Evolutionary conservation across 2,329 filamentous ascomycete genomes (phyloP), one percentile per base, ranked within the genome.

Genomic region (Aspergillus ochraceoroseus): DNA sequence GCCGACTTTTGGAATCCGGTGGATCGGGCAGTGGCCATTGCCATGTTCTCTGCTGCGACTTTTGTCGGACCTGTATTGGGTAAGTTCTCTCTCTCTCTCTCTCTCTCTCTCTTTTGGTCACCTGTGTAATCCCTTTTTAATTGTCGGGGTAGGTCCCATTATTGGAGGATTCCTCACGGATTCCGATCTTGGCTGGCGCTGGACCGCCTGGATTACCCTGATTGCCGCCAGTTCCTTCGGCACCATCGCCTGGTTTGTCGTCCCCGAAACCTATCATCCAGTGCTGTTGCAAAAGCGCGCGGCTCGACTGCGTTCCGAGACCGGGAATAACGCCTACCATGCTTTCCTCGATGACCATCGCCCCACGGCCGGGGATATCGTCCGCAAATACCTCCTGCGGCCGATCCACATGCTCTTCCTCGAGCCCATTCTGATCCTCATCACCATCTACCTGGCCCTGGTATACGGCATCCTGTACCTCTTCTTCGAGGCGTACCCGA

Each of bases 131-230:
- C n/a, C n/a, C n/a, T n/a, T n/a, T n/a, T n/a, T n/a, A n/a, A n/a
- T n/a, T n/a, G n/a, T n/a, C n/a, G n/a, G n/a, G n/a, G 8, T 29
- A 53, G 49, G 69, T 0, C 70, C 74, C 2, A 67, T 77, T 38
- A 60, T 72, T 6, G 73, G 73, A 6, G 70, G 67, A 0, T 76
- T 74, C 41, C 66, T 75, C 22, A 69, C 68, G 0, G 61, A 71
- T 27, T 70, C 63, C 5, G 49, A 68, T 47, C 66, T 77, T 1
- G 72, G 73, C 11, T 79, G 76, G 75, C 63, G 75, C 12, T 79
- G 75, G 74, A 78, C 73, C 0, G 68, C 68, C 7, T 80, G 75
- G 64, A 66, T 78, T 15, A 76, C 73, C 0, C 52, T 73, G 31
- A 76, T 79, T 34, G 65, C 73, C 51, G 61, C 62, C 1, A 58